phyloP scores from a whole-genome alignment of 1,284 basidiomycete species.

The Puccinia brachypodii region DNA sequence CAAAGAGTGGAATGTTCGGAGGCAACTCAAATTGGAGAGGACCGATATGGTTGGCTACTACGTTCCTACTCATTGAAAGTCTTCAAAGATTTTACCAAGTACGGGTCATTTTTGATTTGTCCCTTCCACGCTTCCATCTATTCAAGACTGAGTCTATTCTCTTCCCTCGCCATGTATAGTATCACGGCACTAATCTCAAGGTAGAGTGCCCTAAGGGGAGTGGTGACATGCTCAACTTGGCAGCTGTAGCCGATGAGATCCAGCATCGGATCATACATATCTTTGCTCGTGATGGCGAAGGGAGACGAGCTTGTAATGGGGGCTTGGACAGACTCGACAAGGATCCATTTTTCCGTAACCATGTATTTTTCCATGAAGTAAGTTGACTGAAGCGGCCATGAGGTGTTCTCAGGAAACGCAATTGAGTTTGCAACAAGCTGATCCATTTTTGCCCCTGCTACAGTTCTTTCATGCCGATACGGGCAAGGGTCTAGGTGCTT shows the following conservation, averaged over 20 bases:
- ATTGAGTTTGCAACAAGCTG: not conserved
- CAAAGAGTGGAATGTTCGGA: conserved; percentile 95
- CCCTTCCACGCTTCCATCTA: conserved; percentile 57
- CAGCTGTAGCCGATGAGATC: conserved; percentile 89
- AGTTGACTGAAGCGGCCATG: conserved; percentile 50
- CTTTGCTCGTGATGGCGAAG: conserved; percentile 83
- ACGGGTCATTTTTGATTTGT: conserved; percentile 69
- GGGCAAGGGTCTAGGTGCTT: conserved; percentile 87
- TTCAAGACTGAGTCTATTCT: not conserved
- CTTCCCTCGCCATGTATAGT: conserved; percentile 48
- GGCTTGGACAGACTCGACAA: conserved; percentile 80
- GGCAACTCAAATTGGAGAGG: conserved; percentile 95
- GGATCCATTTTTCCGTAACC: conserved; percentile 95
- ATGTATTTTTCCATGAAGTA: conserved; percentile 91
- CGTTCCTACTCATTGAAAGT: conserved; percentile 82
- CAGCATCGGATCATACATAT: conserved; percentile 97
- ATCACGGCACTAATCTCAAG: conserved; percentile 55
- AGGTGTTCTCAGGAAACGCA: not conserved
- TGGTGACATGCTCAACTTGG: conserved; percentile 90
- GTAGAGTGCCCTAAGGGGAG: conserved; percentile 94
- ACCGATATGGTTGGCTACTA: conserved; percentile 85
- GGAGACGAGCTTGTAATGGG: conserved; percentile 84
- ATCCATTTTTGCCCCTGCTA: conserved; percentile 1
- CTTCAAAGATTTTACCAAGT: conserved; percentile 90
- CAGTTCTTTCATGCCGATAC: conserved; percentile 94